These are phyloP conservation scores for Coffea canephora DNA, from an alignment of 257 asterid species.

Conservation along the genomic window DNA sequence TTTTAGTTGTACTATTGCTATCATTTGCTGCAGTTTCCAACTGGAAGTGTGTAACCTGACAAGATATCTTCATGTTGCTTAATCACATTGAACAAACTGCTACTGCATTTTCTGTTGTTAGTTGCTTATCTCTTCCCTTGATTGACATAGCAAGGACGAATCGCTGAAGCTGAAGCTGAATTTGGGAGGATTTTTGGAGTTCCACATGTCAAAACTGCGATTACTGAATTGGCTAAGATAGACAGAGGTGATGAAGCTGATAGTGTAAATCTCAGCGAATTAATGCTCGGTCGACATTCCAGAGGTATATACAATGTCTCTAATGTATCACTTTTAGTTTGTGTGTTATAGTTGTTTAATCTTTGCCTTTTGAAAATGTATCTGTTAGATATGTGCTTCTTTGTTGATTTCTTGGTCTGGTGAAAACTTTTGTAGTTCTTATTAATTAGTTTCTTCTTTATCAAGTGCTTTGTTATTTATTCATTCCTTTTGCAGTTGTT, in stretches of 20 bases:
- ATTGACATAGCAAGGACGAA: constrained; percentile 65
- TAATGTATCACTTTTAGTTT: not conserved
- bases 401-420: not conserved
- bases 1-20: not conserved
- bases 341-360: constrained; percentile 1
- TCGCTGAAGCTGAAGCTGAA: constrained; percentile 73
- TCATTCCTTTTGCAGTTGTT: constrained; percentile 90
- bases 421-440: constrained; percentile 9
- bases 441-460: constrained; percentile 21
- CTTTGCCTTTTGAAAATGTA: not conserved
- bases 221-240: constrained; percentile 65
- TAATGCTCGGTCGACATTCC: constrained; percentile 70
- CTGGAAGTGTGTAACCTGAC: not conserved
- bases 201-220: constrained; percentile 68
- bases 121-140: constrained; percentile 9
- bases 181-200: constrained; percentile 78
- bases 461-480: constrained; percentile 43
- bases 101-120: not conserved
- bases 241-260: constrained; percentile 71
- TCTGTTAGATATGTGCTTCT: constrained; percentile 1
- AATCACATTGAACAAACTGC: not conserved
- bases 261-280: constrained; percentile 45
- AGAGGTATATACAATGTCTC: constrained; percentile 52
- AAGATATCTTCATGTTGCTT: not conserved
- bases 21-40: not conserved